Base-by-base conservation (phyloP, 1,139 yeast species). In the Magnusiomyces magnusii region DNA sequence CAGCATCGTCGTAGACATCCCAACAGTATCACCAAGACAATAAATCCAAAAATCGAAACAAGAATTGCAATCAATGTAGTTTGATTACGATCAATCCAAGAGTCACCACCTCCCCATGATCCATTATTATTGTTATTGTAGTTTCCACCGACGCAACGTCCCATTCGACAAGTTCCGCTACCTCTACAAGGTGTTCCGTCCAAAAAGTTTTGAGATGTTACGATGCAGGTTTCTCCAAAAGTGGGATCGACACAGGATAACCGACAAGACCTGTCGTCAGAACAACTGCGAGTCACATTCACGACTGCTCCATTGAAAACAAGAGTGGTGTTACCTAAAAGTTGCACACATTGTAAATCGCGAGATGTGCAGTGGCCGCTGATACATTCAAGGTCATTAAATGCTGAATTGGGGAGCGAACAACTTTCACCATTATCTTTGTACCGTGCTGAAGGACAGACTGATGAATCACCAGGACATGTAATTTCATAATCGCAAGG, bases 291-390 rank as follows among this genome's bases (percentile, higher is more conserved):
- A 42, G 69, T 67, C 34, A 67, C 69, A 58, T 69, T 71, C 51
- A 69, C 58, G 2, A 63, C 53, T 36, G 61, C 58, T 10, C 72
- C 72, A 47, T 63, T 64, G 17, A 66, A 63, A 21, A 64, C 58
- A 9, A 66, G 53, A 23, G 72, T 66, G 51, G 64, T 61, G 62
- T 70, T 68, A n/a, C 68, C 69, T 62, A 72, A 62, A 25, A 71
- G 62, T 1, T 71, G 67, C 13, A 64, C 62, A 54, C 75, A 72
- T 64, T 72, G 76, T 58, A 66, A 63, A 58, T 73, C 73, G 21
- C 77, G 67, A 27, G 75, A 71, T 2, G 76, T 72, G 60, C 77
- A 74, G 53, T 69, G 73, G 19, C 77, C 77, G 7, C 75, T 69
- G 23, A 72, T 73, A 60, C 77, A 74, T 27, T 64, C 57, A 47